These are phyloP conservation scores for Symbiodinium pilosum DNA, from an alignment of 73 alveolate genomes.

Conservation along the genomic window DNA sequence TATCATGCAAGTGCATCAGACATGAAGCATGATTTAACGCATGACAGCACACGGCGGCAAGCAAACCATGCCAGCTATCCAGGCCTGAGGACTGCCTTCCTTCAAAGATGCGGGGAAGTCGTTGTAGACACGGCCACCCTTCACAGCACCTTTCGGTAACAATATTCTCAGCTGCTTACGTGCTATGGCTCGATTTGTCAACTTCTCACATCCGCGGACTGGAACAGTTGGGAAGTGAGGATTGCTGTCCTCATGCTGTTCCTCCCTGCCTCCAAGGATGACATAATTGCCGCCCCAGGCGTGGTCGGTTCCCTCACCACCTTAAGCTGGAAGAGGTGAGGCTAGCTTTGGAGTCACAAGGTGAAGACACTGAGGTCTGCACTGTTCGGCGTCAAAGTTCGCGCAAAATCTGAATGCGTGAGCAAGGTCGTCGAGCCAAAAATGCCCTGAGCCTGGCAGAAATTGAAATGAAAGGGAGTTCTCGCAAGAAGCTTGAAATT, in stretches of 20 bases:
- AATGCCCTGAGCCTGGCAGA: slow-evolving; percentile 41
- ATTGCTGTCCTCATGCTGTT: background rate
- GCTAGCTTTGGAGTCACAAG: background rate
- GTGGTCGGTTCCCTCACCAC: slow-evolving; percentile 88
- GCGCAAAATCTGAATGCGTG: slow-evolving; percentile 88
- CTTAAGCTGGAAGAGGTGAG: background rate
- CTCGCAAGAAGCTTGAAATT: background rate
- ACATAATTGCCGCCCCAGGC: slow-evolving; percentile 78
- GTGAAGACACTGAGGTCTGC: background rate
- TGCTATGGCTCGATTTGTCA: background rate
- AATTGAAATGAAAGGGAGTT: background rate
- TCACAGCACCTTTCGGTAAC: slow-evolving; percentile 19
- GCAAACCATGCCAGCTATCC: background rate
- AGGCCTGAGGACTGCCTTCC: slow-evolving; percentile 82
- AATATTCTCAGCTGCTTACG: background rate
- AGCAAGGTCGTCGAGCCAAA: slow-evolving; percentile 56
- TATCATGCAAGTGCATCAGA: background rate
- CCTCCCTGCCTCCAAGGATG: slow-evolving; percentile 42
- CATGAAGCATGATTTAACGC: background rate
- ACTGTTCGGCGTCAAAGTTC: slow-evolving; percentile 81
- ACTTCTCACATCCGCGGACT: background rate
- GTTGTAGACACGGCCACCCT: slow-evolving; percentile 92
- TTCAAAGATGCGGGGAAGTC: slow-evolving; percentile 63
- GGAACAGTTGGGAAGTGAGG: too few species aligned
- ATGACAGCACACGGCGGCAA: too few species aligned